Evolutionary conservation across 106 monocot species (phyloP).

Genomic region (Iris macrosiphon): DNA sequence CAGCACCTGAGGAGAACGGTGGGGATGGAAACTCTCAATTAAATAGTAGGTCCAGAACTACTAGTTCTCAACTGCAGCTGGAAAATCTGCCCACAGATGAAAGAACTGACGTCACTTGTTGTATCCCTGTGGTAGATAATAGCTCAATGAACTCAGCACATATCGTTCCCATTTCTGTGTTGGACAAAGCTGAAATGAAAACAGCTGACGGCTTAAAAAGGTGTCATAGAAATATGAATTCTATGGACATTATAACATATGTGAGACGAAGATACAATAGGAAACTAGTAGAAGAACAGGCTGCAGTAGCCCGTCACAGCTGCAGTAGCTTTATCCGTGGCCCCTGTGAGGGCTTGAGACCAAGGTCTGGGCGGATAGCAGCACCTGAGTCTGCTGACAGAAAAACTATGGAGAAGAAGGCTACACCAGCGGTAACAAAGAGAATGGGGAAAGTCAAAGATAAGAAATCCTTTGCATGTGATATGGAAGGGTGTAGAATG

Average conservation of each 20-base stretch:
- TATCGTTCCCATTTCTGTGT: neutral
- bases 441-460: neutral
- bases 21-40: neutral
- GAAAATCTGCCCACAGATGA: neutral
- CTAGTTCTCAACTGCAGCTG: slow-evolving; percentile 2
- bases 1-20: neutral
- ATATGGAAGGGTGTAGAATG: slow-evolving; percentile 34
- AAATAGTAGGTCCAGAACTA: neutral
- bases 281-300: slow-evolving; percentile 33
- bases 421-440: neutral
- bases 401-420: neutral
- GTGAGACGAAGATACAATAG: slow-evolving; percentile 43
- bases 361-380: slow-evolving; percentile 18
- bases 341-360: slow-evolving; percentile 89
- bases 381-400: neutral
- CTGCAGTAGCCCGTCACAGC: neutral
- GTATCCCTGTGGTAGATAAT: neutral
- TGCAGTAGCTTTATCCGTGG: slow-evolving; percentile 44
- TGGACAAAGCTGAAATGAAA: slow-evolving; percentile 1
- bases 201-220: neutral
- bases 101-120: neutral
- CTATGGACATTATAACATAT: slow-evolving; percentile 25
- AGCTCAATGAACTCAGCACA: neutral
- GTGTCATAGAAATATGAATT: neutral
- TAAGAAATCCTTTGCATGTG: slow-evolving; percentile 14